Percentiles rank a stretch among this genome's conserved stretches.
phyloP scores from a whole-genome alignment of 2,329 filamentous ascomycete species.

The Fusarium camptoceras region DNA sequence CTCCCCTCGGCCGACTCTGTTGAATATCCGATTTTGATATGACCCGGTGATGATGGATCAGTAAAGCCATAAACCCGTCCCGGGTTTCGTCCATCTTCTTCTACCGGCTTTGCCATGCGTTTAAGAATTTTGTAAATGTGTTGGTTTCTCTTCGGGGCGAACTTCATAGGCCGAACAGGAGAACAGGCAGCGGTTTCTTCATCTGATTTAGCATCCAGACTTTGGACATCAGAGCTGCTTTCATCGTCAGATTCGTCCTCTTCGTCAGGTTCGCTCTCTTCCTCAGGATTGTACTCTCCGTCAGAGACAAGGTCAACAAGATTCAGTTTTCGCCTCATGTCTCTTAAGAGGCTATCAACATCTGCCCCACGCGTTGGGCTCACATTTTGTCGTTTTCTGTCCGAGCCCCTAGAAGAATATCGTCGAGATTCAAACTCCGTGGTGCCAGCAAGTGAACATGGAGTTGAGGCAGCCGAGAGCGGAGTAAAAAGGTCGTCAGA shows the following conservation, averaged over 20 bases:
- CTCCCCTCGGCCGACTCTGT: neutral
- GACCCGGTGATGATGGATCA: neutral
- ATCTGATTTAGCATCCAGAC: neutral
- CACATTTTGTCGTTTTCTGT: neutral
- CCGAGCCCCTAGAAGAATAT: neutral
- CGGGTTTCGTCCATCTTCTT: accelerated
- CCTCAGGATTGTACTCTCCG: neutral
- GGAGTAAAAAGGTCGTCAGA: slow-evolving; percentile 23
- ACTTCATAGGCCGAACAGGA: neutral
- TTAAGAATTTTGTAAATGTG: neutral
- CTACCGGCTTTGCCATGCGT: neutral
- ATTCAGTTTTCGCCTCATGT: neutral
- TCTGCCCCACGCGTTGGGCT: slow-evolving; percentile 11
- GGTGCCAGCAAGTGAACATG: slow-evolving; percentile 1
- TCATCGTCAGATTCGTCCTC: neutral
- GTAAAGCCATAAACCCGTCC: slow-evolving; percentile 28
- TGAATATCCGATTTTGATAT: slow-evolving; percentile 22
- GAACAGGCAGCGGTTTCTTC: neutral
- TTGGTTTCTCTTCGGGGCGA: neutral
- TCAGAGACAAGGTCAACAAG: neutral
- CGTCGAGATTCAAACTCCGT: neutral
- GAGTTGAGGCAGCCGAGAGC: slow-evolving; percentile 4
- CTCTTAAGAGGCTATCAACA: neutral
- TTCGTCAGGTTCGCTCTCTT: neutral
- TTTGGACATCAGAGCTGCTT: neutral